Conservation (phyloP, 176 grass and related monocot species). For the Paspalum notatum region DNA sequence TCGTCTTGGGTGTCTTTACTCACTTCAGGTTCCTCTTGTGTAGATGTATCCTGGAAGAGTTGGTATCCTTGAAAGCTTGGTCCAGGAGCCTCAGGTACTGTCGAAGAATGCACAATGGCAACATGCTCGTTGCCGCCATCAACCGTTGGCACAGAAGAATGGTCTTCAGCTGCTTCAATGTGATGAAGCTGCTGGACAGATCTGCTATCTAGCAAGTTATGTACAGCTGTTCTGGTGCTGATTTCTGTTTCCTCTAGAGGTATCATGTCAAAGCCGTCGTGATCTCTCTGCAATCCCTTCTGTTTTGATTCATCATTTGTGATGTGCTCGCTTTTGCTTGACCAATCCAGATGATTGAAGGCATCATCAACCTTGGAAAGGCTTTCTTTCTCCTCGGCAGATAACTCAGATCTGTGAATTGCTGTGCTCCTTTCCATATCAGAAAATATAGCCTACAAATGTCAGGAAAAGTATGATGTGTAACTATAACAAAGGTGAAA, state of each 20-base stretch:
- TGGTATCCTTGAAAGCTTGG: constrained; percentile 5
- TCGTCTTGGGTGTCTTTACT: not conserved
- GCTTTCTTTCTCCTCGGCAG: constrained; percentile 33
- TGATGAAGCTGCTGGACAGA: constrained; percentile 38
- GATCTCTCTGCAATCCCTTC: not conserved
- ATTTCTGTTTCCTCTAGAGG: constrained; percentile 36
- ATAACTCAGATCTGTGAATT: constrained; percentile 19
- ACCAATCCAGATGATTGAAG: constrained; percentile 44
- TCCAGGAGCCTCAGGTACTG: not conserved
- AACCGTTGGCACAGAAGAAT: constrained; percentile 27
- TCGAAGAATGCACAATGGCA: not conserved
- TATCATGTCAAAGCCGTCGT: constrained; percentile 42
- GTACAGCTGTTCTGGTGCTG: constrained; percentile 5
- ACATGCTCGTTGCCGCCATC: not conserved
- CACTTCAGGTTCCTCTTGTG: not conserved
- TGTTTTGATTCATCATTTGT: constrained; percentile 24
- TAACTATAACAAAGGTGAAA: not conserved
- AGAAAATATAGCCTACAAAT: constrained; percentile 54
- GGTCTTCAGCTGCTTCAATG: constrained; percentile 16
- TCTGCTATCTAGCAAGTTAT: constrained; percentile 26
- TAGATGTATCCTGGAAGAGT: constrained; percentile 7
- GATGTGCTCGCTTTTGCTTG: constrained; percentile 20
- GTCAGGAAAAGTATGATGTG: constrained; percentile 8
- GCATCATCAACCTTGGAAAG: constrained; percentile 39
- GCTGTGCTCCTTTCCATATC: constrained; percentile 35